Conservation (phyloP, 2,329 filamentous ascomycete genomes). For the Ascochyta viciae-villosae region DNA sequence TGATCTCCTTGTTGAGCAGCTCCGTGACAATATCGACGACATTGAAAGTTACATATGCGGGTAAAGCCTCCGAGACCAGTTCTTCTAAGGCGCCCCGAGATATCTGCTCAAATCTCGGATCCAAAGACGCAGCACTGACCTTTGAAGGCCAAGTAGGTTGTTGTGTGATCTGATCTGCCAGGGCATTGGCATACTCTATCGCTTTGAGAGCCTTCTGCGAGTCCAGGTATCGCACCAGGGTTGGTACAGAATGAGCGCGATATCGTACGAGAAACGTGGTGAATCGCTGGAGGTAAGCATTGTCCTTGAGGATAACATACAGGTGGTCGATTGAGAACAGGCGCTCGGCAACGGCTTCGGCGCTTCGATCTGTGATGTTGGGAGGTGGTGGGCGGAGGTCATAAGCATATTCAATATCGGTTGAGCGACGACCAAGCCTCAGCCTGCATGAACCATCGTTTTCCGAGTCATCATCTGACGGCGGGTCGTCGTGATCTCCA, state of each 20-base stretch:
- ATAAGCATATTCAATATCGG: constrained; percentile 25
- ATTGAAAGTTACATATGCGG: constrained; percentile 71
- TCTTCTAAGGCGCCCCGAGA: constrained; percentile 66
- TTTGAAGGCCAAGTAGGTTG: constrained; percentile 49
- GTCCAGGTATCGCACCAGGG: constrained; percentile 73
- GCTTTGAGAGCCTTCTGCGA: constrained; percentile 72
- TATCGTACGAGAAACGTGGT: constrained; percentile 67
- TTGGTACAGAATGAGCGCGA: constrained; percentile 65
- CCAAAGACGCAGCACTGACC: constrained; percentile 54
- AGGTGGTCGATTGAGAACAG: constrained; percentile 72
- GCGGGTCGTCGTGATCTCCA: not conserved
- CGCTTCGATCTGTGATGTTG: constrained; percentile 25
- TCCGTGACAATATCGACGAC: constrained; percentile 71
- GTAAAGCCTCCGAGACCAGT: constrained; percentile 70
- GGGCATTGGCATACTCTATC: constrained; percentile 71
- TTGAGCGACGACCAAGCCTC: constrained; percentile 15
- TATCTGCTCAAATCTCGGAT: constrained; percentile 64
- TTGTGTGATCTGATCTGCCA: constrained; percentile 63
- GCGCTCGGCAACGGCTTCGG: constrained; percentile 65
- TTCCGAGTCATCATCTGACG: constrained; percentile 2
- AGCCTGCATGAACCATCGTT: not conserved
- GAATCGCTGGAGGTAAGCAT: constrained; percentile 67
- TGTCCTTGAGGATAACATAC: constrained; percentile 66
- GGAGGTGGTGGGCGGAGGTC: constrained; percentile 37
- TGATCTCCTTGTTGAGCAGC: constrained; percentile 70